Evolutionary conservation across 2,329 filamentous ascomycete species (phyloP).

Genomic region (Fusarium coffeatum): DNA sequence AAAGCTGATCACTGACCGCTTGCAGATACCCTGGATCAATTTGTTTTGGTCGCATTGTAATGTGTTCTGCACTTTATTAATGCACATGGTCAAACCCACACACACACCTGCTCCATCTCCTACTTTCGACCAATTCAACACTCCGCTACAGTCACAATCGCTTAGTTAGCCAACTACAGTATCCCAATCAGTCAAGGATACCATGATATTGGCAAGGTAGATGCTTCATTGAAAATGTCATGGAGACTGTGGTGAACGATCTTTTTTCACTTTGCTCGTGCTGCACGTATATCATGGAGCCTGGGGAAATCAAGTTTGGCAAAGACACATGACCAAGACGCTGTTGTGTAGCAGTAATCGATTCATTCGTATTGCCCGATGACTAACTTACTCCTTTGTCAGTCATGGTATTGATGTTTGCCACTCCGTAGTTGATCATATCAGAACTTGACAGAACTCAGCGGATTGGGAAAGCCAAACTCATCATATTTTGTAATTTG

Average conservation of each 20-base stretch:
- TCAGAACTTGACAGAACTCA: background rate
- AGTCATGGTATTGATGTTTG: background rate
- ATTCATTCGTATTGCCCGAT: background rate
- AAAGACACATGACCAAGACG: background rate
- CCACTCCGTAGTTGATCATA: background rate
- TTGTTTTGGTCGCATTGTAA: conserved; percentile 13
- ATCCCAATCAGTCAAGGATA: background rate
- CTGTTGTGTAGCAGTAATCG: too few relatives aligned
- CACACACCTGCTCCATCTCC: conserved; percentile 4
- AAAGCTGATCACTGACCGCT: conserved; percentile 22
- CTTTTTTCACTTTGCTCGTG: background rate
- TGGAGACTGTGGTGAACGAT: background rate
- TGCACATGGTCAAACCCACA: conserved; percentile 10
- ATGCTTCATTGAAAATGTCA: background rate
- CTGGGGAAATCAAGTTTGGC: background rate
- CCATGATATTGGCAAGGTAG: background rate
- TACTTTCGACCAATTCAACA: background rate
- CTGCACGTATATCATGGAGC: background rate
- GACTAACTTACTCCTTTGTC: background rate
- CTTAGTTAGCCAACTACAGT: conserved; percentile 10
- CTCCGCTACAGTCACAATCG: conserved; percentile 5
- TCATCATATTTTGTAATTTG: background rate
- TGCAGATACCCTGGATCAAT: conserved; percentile 4
- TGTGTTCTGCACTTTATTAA: conserved; percentile 24
- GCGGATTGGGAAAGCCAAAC: background rate